These are phyloP conservation scores for Arthrobotrys conoides DNA, from an alignment of 2,329 filamentous ascomycete genomes.

Conservation along the genomic window DNA sequence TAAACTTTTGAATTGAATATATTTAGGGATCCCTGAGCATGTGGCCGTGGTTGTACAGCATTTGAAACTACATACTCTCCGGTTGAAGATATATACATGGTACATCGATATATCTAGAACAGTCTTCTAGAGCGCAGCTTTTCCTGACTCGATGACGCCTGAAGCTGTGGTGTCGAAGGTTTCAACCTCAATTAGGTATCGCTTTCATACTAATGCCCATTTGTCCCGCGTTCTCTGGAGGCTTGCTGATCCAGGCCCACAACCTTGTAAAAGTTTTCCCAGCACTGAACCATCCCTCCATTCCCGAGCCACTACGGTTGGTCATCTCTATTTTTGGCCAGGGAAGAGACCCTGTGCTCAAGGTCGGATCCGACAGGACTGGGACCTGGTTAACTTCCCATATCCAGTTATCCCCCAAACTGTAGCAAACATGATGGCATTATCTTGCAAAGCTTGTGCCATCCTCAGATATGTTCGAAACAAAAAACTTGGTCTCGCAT, in stretches of 20 bases:
- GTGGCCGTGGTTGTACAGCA: neutral
- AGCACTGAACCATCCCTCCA: constrained; percentile 5
- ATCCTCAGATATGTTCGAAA: neutral
- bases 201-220: constrained; percentile 34
- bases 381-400: constrained; percentile 19
- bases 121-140: constrained; percentile 1
- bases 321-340: constrained; percentile 59
- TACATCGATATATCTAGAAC: constrained; percentile 3
- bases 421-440: constrained; percentile 21
- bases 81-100: constrained; percentile 6
- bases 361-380: constrained; percentile 35
- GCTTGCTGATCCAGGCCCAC: constrained; percentile 38
- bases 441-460: neutral
- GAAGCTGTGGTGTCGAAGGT: constrained; percentile 37
- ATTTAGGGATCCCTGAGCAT: neutral
- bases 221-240: constrained; percentile 44
- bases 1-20: neutral
- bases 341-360: constrained; percentile 42
- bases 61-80: neutral
- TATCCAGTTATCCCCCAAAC: constrained; percentile 25
- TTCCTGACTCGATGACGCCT: constrained; percentile 20
- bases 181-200: constrained; percentile 36
- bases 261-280: constrained; percentile 15
- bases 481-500: constrained; percentile 30
- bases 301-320: constrained; percentile 42